phyloP scores from a whole-genome alignment of 352 stramenopile species.

The Phytophthora citricola region DNA sequence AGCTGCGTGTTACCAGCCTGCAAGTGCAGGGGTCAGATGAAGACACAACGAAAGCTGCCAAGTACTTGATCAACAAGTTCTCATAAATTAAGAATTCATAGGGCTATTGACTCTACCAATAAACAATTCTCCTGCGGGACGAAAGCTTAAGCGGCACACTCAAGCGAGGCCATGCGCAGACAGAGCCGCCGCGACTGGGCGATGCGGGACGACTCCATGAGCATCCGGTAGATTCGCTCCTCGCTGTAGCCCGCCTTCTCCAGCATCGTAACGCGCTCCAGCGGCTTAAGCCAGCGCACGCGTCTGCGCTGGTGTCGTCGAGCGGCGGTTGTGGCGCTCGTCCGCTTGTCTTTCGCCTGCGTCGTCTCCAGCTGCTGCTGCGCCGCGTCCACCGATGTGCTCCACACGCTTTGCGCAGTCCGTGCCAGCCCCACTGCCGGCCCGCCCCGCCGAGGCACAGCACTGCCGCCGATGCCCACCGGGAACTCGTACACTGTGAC shows the following conservation, averaged over 20 bases:
- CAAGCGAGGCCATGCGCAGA: conserved; percentile 7
- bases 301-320: conserved; percentile 10
- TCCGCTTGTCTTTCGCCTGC: neutral
- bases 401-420: neutral
- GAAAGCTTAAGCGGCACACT: conserved; percentile 5
- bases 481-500: conserved; percentile 67
- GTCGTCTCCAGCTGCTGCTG: neutral
- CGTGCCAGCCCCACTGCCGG: conserved; percentile 43
- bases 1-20: neutral
- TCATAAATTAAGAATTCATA: conserved; percentile 19
- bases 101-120: neutral
- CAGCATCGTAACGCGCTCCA: conserved; percentile 49
- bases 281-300: neutral
- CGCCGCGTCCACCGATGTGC: neutral
- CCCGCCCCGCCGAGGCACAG: conserved; percentile 49
- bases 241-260: conserved; percentile 56
- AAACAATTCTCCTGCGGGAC: too few relatives aligned
- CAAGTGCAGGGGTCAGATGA: too few relatives aligned
- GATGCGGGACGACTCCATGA: conserved; percentile 64
- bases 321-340: neutral
- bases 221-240: conserved; percentile 57
- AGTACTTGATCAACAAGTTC: conserved; percentile 20
- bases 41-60: too few relatives aligned
- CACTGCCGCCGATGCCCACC: conserved; percentile 15
- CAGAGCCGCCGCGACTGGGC: conserved; percentile 45